A percentile compares a stretch with the other conserved stretches of the same genome.
phyloP scores from a whole-genome alignment of 768 basidiomycete species.

The Tricholoma terreum region DNA sequence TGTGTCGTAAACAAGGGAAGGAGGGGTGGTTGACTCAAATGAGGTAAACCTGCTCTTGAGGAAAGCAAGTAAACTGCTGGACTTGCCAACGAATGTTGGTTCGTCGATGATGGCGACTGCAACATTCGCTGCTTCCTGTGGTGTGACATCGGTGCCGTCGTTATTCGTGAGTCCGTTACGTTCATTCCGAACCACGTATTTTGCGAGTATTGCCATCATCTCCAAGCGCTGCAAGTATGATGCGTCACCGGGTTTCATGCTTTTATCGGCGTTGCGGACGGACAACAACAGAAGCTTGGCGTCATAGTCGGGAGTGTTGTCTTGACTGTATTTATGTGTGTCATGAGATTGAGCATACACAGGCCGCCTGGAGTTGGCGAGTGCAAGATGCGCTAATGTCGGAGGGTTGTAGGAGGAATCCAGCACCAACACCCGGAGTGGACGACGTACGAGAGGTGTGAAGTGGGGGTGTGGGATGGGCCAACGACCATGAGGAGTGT shows the following conservation, averaged over 20 bases:
- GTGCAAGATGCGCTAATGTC: constrained; percentile 77
- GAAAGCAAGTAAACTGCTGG: constrained; percentile 50
- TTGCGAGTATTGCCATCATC: constrained; percentile 78
- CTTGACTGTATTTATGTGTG: neutral
- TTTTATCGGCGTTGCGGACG: constrained; percentile 85
- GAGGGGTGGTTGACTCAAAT: constrained; percentile 9
- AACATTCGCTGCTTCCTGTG: constrained; percentile 40
- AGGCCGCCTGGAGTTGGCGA: constrained; percentile 49
- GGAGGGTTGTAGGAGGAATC: constrained; percentile 96
- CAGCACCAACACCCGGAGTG: constrained; percentile 56
- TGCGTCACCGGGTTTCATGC: constrained; percentile 65
- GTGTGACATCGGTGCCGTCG: neutral
- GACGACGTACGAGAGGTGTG: constrained; percentile 31
- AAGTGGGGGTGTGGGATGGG: constrained; percentile 40
- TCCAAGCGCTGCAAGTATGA: constrained; percentile 75
- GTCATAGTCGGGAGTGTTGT: constrained; percentile 46
- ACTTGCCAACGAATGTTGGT: constrained; percentile 87
- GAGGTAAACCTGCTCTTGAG: constrained; percentile 37
- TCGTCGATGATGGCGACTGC: constrained; percentile 84
- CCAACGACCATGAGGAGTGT: constrained; percentile 61
- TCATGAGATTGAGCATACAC: neutral
- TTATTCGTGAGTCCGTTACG: neutral
- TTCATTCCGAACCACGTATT: constrained; percentile 33
- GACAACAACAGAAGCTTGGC: constrained; percentile 79
- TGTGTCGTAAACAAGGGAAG: constrained; percentile 17